Percentiles rank a stretch among this genome's conserved stretches.
Evolutionary conservation across 2,329 filamentous ascomycete species (phyloP).

Genomic region (Fusarium anthophilum): DNA sequence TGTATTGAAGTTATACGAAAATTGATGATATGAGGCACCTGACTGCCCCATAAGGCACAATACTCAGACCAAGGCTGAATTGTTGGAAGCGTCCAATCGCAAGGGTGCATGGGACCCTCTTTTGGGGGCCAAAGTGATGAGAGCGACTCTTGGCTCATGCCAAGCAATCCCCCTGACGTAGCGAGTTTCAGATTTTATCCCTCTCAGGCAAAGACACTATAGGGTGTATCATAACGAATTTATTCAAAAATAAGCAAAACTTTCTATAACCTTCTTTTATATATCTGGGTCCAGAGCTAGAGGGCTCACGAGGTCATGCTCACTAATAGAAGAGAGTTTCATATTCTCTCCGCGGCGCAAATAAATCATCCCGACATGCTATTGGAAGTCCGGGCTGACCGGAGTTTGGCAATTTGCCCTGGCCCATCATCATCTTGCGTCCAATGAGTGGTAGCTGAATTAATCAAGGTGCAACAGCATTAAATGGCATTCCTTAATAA

Average conservation of each 20-base stretch:
- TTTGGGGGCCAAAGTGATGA: neutral
- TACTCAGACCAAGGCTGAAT: neutral
- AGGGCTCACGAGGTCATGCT: neutral
- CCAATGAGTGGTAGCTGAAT: no score
- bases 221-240: no score
- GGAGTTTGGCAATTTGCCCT: fast-evolving
- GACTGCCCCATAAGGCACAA: neutral
- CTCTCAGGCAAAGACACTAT: no score
- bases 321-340: neutral
- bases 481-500: no score
- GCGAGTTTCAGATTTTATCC: neutral
- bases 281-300: neutral
- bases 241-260: no score
- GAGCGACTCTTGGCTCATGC: neutral
- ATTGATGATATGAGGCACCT: neutral
- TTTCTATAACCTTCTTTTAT: neutral
- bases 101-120: neutral
- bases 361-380: neutral
- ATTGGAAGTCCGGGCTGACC: neutral
- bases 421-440: no score
- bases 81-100: neutral
- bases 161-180: neutral
- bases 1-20: no score
- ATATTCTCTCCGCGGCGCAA: neutral
- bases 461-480: no score